A percentile compares a stretch with the other conserved stretches of the same genome.
Conservation (phyloP, 495 filamentous ascomycete species). For the Astrothelium macrocarpum region DNA sequence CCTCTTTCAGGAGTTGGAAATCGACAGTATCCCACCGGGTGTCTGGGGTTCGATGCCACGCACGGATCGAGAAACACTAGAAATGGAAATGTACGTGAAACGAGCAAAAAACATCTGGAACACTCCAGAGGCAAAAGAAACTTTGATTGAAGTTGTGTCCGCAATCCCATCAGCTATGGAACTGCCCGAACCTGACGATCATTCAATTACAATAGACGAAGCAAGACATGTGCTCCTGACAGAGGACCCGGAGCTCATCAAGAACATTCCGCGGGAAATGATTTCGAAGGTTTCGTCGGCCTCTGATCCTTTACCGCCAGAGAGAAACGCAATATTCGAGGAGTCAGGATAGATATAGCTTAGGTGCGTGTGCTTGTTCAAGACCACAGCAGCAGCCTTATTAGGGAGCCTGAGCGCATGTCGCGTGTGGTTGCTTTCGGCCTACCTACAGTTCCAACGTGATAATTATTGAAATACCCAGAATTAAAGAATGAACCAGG, state of each 20-base stretch:
- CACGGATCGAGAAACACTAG: slow-evolving; percentile 57
- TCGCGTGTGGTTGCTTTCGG: too few relatives aligned
- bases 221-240: slow-evolving; percentile 73
- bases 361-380: neutral
- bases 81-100: slow-evolving; percentile 68
- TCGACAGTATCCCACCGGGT: slow-evolving; percentile 59
- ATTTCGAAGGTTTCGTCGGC: slow-evolving; percentile 47
- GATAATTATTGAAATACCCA: too few relatives aligned
- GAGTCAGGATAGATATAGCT: neutral
- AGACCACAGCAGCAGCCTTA: neutral
- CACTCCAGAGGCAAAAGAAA: slow-evolving; percentile 56
- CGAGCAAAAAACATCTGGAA: slow-evolving; percentile 87
- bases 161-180: slow-evolving; percentile 37
- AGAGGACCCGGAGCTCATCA: slow-evolving; percentile 57
- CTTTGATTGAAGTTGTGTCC: slow-evolving; percentile 59
- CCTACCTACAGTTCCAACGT: too few relatives aligned
- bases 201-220: slow-evolving; percentile 50
- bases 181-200: slow-evolving; percentile 24
- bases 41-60: slow-evolving; percentile 74
- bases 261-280: slow-evolving; percentile 45
- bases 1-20: slow-evolving; percentile 65
- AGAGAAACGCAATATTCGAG: slow-evolving; percentile 19
- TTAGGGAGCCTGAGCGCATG: neutral
- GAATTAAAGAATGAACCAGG: too few relatives aligned
- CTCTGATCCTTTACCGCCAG: slow-evolving; percentile 63